A percentile compares a stretch with the other conserved stretches of the same genome.
Conservation (phyloP, 305 asterid species). For the Fraxinus ornus region DNA sequence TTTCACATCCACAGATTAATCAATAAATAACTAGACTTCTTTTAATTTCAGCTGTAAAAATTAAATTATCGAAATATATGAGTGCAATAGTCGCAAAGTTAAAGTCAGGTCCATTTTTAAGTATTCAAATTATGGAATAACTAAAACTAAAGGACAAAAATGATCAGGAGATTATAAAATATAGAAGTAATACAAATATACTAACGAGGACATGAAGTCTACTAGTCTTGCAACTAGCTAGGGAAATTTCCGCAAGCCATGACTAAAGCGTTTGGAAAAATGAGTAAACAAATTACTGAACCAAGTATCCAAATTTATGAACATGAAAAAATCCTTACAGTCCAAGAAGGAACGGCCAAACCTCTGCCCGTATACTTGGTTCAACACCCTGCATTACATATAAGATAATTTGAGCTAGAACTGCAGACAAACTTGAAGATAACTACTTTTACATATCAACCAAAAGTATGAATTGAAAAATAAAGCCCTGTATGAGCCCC, state of each 20-base stretch:
- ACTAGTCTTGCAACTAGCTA: not conserved
- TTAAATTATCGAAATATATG: too few species aligned
- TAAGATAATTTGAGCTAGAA: slow-evolving; percentile 17
- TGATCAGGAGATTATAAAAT: not conserved
- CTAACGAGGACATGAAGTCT: not conserved
- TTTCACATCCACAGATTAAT: not conserved
- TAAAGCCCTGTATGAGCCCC: not conserved
- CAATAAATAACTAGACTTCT: not conserved
- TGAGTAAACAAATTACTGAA: slow-evolving; percentile 7
- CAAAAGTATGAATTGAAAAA: not conserved
- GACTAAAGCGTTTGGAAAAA: not conserved
- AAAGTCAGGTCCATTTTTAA: not conserved
- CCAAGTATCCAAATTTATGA: not conserved
- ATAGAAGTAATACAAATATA: not conserved
- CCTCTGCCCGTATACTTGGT: slow-evolving; percentile 86
- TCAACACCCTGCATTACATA: slow-evolving; percentile 75
- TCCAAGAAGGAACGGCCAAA: slow-evolving; percentile 98
- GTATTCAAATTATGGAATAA: not conserved
- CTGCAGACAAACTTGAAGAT: not conserved
- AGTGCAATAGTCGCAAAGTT: not conserved
- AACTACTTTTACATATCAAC: not conserved
- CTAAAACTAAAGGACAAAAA: not conserved
- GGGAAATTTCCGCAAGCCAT: not conserved
- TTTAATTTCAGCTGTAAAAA: too few species aligned
- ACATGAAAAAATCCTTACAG: slow-evolving; percentile 46